Percentiles rank a stretch among this genome's conserved stretches.
phyloP scores from a whole-genome alignment of 208 protist genomes.

The Wallacemonas sp. region DNA sequence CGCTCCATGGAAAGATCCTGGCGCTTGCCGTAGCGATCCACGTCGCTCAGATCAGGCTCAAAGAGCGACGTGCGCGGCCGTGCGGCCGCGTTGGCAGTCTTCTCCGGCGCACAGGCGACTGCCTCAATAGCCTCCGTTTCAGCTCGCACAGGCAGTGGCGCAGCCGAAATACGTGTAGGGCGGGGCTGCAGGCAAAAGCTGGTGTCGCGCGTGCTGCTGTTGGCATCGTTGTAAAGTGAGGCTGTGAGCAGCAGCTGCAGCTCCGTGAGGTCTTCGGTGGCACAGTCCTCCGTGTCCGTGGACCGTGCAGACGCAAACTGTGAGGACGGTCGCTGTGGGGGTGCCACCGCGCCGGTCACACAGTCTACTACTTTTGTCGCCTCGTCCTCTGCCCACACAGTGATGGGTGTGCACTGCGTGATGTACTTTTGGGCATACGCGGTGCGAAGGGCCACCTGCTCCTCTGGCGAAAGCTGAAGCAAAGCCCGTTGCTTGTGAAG shows the following conservation, averaged over 20 bases:
- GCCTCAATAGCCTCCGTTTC: not conserved
- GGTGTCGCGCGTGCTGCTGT: conserved; percentile 6
- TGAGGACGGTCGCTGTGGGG: not conserved
- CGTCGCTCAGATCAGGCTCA: conserved; percentile 47
- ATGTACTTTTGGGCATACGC: conserved; percentile 44
- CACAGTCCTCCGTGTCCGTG: not conserved
- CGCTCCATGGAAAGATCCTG: conserved; percentile 57
- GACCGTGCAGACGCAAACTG: conserved; percentile 13
- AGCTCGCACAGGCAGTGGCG: not conserved
- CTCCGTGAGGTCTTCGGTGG: conserved; percentile 6
- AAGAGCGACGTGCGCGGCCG: conserved; percentile 35
- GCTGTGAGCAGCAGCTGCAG: conserved; percentile 19
- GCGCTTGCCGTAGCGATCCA: conserved; percentile 57
- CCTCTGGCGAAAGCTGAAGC: conserved; percentile 34
- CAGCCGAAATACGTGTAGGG: not conserved
- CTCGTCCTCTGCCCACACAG: conserved; percentile 7
- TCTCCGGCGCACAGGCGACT: conserved; percentile 1
- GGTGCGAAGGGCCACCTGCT: conserved; percentile 41
- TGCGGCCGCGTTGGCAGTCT: not conserved
- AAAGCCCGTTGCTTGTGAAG: conserved; percentile 63
- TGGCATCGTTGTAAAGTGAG: conserved; percentile 11
- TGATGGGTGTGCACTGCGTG: conserved; percentile 14
- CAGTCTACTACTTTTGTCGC: not conserved
- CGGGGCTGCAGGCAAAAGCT: conserved; percentile 23
- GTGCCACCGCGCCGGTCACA: not conserved